These are phyloP conservation scores for Diaporthe helianthi DNA, from an alignment of 2,329 filamentous ascomycete species.

Conservation along the genomic window DNA sequence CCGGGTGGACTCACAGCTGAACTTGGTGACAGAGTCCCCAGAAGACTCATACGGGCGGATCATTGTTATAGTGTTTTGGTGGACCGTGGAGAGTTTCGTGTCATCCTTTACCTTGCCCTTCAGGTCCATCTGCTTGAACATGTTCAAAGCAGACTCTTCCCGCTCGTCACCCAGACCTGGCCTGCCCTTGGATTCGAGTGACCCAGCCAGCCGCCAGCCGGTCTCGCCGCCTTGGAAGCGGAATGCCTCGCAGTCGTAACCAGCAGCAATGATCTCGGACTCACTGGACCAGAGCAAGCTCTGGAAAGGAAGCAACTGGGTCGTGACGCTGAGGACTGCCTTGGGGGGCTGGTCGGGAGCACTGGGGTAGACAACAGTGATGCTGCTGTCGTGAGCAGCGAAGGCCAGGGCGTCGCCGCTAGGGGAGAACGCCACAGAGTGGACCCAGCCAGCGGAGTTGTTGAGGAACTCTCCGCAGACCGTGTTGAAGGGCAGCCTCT, in stretches of 20 bases:
- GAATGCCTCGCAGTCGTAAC: conserved; percentile 90
- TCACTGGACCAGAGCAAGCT: conserved; percentile 92
- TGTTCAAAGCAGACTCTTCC: conserved; percentile 94
- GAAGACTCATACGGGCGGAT: conserved; percentile 77
- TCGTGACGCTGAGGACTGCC: conserved; percentile 89
- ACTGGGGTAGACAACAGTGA: conserved; percentile 94
- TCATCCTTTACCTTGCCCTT: conserved; percentile 93
- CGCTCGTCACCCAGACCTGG: conserved; percentile 67
- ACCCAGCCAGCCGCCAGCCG: conserved; percentile 85
- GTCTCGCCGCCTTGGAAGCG: conserved; percentile 79
- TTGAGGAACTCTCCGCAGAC: conserved; percentile 97
- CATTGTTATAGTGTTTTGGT: conserved; percentile 95
- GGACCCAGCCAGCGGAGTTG: conserved; percentile 96
- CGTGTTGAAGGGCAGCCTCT: conserved; percentile 95
- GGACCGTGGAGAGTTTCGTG: conserved; percentile 91
- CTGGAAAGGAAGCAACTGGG: conserved; percentile 90
- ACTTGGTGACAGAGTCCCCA: conserved; percentile 73
- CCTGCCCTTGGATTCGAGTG: conserved; percentile 76
- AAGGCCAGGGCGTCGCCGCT: conserved; percentile 94
- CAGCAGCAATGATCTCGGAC: conserved; percentile 91
- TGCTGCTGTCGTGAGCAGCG: conserved; percentile 91
- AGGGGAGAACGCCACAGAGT: conserved; percentile 91
- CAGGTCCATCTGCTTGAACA: conserved; percentile 99
- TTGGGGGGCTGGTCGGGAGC: conserved; percentile 88
- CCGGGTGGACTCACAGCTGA: conserved; percentile 76